Evolutionary conservation across 1,284 basidiomycete species (phyloP), one percentile per base, ranked within the genome.

Genomic region (Papiliotrema nemorosa): DNA sequence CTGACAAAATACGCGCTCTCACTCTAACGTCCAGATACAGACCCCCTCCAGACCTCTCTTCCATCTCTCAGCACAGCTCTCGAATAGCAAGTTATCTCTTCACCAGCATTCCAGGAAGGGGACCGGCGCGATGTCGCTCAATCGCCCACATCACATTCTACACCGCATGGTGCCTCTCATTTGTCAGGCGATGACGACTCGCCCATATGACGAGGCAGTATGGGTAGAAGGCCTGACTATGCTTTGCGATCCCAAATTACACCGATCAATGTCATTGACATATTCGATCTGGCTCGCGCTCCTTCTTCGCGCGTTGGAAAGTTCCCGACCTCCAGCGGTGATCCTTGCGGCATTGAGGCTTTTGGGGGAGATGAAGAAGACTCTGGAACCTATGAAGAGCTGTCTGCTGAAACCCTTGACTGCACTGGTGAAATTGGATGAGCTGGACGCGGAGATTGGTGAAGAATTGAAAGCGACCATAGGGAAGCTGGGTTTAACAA

Each of bases 241-340:
- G 39, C 54, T 69, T 2, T 48, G 57, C 5, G 47, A 55, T n/a
- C 58, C 60, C 14, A 65, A 67, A 44, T 53, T 69, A 4, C 58
- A 54, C 16, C 47, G 49, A 2, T 52, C 62, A 12, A 58, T 67
- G 47, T 40, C 47, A 3, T 45, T 58, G 13, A 67, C 64, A 10
- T 55, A 56, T 4, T 67, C 65, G 14, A 69, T 69, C 29, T 69
- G 66, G 66, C 53, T 69, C 12, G 60, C 66, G 5, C 59, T 69
- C 4, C 44, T 69, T 4, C 56, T 69, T 2, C 59, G 56, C 29
- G 62, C 58, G 10, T 54, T 69, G 26, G 62, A 64, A 16, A 16
- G 51, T 1, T 25, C 51, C 3, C 54, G 53, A 33, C 49, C 63
- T 2, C 41, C 42, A 3, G 34, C 49, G 12, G 59, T 69, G 16